A percentile compares a stretch with the other conserved stretches of the same genome.
Conservation (phyloP, 192 early-diverging fungal species). For the Dissophora ornata region DNA sequence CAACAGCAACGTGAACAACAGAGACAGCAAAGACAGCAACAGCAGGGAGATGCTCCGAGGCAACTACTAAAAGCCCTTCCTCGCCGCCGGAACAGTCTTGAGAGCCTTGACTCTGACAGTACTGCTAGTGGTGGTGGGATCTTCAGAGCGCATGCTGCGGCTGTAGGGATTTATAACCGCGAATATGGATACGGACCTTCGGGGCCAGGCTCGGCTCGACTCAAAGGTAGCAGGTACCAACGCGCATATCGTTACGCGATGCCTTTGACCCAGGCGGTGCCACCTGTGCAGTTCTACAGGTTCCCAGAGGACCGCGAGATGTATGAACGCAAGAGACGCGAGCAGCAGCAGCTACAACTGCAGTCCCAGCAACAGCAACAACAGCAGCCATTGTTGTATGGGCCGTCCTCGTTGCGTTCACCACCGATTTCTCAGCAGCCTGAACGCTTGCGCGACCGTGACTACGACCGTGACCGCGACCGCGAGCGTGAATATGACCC, state of each 20-base stretch:
- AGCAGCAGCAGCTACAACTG: slow-evolving; percentile 4
- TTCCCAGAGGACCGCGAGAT: slow-evolving; percentile 41
- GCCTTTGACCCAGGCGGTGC: slow-evolving; percentile 13
- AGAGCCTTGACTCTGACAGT: slow-evolving; percentile 39
- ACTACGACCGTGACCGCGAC: slow-evolving; percentile 9
- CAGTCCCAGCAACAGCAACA: background rate
- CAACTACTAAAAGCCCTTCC: background rate
- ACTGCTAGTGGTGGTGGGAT: background rate
- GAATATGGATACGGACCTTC: slow-evolving; percentile 9
- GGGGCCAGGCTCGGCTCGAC: no score
- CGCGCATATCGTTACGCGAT: slow-evolving; percentile 30
- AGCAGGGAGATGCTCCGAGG: no score
- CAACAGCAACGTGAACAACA: slow-evolving; percentile 4
- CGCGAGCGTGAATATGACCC: slow-evolving; percentile 7
- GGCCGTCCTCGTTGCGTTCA: background rate
- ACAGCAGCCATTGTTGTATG: background rate
- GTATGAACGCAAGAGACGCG: slow-evolving; percentile 8
- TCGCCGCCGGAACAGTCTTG: slow-evolving; percentile 40
- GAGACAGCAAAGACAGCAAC: slow-evolving; percentile 6
- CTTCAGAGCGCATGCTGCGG: slow-evolving; percentile 10
- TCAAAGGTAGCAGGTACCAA: slow-evolving; percentile 12
- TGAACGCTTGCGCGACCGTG: no score
- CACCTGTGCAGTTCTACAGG: slow-evolving; percentile 27
- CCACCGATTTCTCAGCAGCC: background rate
- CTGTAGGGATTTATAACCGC: background rate